Evolutionary conservation across 1,139 yeast genomes (phyloP).

Genomic region (Geotrichum macrosporum): DNA sequence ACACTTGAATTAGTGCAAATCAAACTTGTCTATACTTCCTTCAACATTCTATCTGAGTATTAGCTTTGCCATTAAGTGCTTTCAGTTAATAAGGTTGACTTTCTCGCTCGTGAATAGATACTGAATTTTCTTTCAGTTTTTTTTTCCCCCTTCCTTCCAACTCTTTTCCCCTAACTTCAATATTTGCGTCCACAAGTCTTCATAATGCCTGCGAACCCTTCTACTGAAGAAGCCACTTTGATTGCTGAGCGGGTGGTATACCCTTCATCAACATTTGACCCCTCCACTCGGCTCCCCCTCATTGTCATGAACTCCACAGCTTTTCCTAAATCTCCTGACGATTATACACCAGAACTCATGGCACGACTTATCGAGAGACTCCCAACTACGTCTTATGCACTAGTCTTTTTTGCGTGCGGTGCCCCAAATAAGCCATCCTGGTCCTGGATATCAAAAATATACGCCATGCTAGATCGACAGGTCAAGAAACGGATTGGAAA

Average conservation of each 20-base stretch:
- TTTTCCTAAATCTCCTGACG: conserved; percentile 40
- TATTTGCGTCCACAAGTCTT: conserved; percentile 29
- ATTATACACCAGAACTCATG: conserved; percentile 26
- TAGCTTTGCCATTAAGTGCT: too few species aligned
- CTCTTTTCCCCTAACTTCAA: conserved; percentile 21
- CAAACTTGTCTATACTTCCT: too few species aligned
- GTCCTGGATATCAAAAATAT: conserved; percentile 76
- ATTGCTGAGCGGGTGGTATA: conserved; percentile 49
- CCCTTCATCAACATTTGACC: conserved; percentile 55
- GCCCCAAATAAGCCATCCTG: conserved; percentile 53
- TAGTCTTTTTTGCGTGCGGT: conserved; percentile 76
- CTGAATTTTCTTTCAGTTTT: conserved; percentile 1
- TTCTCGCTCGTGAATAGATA: too few species aligned
- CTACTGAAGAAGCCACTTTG: conserved; percentile 23
- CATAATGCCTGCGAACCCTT: conserved; percentile 24
- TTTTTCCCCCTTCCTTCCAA: conserved; percentile 12
- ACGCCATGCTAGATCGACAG: conserved; percentile 60
- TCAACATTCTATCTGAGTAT: too few species aligned
- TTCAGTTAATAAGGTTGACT: too few species aligned
- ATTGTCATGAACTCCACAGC: conserved; percentile 74
- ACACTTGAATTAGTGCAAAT: too few species aligned
- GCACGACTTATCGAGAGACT: conserved; percentile 35
- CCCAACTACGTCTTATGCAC: conserved; percentile 57
- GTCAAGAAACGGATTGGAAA: conserved; percentile 54
- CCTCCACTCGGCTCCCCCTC: conserved; percentile 57